Evolutionary conservation across 805 yeast species (phyloP), one percentile per base, ranked within the genome.

Genomic region (Ogataea polymorpha): DNA sequence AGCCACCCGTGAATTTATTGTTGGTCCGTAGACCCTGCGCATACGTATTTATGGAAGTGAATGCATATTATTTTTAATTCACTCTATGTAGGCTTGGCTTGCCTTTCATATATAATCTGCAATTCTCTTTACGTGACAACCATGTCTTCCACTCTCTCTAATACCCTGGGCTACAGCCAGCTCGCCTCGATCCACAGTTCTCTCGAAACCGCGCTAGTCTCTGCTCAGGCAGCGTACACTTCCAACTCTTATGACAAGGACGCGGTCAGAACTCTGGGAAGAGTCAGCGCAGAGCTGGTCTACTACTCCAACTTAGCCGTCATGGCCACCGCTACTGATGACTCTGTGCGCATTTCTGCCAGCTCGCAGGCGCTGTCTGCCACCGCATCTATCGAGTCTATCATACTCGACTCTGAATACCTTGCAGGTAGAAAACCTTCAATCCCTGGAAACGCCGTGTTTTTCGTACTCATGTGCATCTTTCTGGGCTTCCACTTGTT

Each of bases 381-480:
- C 0, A 52, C 59, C 5, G 46, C 51, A 2, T 43, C 48, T 2
- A 45, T 53, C 43, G 30, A 45, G 2, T 16, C 51, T 11, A 23
- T 58, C 9, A 48, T 41, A 17, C 39, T 42, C 3, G 42, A 39
- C 9, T 37, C 40, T 13, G 52, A 55, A 1, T 54, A 41, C 32
- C 73, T 65, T 50, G 54, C 56, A 41, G 79, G 74, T 26, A 63
- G 64, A 54, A 52, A 53, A 17, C 89, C 90, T 3, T 67, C 70
- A 33, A 48, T 66, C 3, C 75, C 74, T 3, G 87, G 81, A 14
- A 87, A 86, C 55, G 41, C 70, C 11, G 74, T 80, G 0, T 75
- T 82, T 53, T 59, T 79, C 3, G 72, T 70, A 2, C 59, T 82
- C 0, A 82, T 79, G 68, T 77, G 71, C 4, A 20, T 81, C 0